Percentiles rank a stretch among this genome's conserved stretches.
Conservation (phyloP, 495 filamentous ascomycete genomes). For the Aspergillus cristatus region DNA sequence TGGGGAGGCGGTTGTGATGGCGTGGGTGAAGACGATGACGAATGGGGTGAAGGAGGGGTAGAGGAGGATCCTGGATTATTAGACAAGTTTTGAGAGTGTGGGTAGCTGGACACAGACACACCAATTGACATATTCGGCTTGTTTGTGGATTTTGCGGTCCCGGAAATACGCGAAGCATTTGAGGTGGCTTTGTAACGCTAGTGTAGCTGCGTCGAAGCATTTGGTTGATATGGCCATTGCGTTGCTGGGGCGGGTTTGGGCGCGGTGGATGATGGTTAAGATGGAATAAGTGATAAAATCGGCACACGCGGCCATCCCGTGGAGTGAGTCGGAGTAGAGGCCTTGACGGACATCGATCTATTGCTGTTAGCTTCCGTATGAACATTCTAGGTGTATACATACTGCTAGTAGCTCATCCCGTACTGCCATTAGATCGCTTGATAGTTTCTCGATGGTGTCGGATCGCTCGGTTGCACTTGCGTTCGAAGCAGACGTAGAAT, state of each 20-base stretch:
- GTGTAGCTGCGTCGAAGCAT: slow-evolving; percentile 13
- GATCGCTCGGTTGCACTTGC: slow-evolving; percentile 5
- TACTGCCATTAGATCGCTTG: slow-evolving; percentile 13
- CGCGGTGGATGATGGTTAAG: slow-evolving; percentile 18
- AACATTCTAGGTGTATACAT: not conserved
- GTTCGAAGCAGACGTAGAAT: slow-evolving; percentile 10
- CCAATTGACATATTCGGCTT: slow-evolving; percentile 21
- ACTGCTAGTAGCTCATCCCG: slow-evolving; percentile 13
- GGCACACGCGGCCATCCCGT: slow-evolving; percentile 20
- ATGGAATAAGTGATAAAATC: slow-evolving; percentile 22
- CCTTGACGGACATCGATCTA: slow-evolving; percentile 16
- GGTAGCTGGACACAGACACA: slow-evolving; percentile 1
- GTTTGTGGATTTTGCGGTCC: slow-evolving; percentile 16
- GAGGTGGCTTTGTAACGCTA: slow-evolving; percentile 16
- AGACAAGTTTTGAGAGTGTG: not conserved
- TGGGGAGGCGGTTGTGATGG: slow-evolving; percentile 13
- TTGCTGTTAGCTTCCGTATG: not conserved
- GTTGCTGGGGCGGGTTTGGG: slow-evolving; percentile 14
- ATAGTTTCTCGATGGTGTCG: slow-evolving; percentile 8
- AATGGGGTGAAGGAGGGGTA: slow-evolving; percentile 21
- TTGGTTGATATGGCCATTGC: slow-evolving; percentile 15
- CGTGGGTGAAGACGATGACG: slow-evolving; percentile 20
- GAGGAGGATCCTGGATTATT: slow-evolving; percentile 13
- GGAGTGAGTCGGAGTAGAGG: slow-evolving; percentile 19
- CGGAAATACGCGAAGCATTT: slow-evolving; percentile 17